Conservation (phyloP, 352 stramenopile genomes). For the Globisporangium nagaii region DNA sequence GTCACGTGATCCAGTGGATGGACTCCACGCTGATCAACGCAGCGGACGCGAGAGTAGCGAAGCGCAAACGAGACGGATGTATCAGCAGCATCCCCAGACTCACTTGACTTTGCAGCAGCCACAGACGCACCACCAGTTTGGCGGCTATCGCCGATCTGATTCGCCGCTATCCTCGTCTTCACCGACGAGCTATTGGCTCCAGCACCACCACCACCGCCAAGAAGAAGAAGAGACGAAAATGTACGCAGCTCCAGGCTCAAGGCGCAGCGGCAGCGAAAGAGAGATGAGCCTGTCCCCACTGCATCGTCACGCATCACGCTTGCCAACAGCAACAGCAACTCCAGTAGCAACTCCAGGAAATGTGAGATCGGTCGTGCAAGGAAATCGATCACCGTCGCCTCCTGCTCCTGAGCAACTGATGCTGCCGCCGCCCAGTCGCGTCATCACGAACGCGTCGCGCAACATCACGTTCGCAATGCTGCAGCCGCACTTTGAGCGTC, state of each 20-base stretch:
- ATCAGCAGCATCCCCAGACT: not conserved
- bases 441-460: slow-evolving; percentile 37
- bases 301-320: not conserved
- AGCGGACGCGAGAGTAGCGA: not conserved
- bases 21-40: not conserved
- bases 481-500: slow-evolving; percentile 50
- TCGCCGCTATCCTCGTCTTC: not conserved
- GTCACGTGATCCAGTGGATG: too few species aligned
- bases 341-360: not conserved
- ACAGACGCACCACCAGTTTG: not conserved
- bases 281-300: not conserved
- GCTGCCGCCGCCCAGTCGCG: slow-evolving; percentile 9
- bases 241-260: not conserved
- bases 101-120: too few species aligned
- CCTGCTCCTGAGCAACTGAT: not conserved
- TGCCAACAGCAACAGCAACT: not conserved
- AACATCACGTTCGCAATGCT: slow-evolving; percentile 56
- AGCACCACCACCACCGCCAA: not conserved
- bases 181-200: not conserved
- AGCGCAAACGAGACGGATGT: not conserved
- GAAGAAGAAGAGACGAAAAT: slow-evolving; percentile 5
- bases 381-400: not conserved
- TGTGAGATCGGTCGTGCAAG: too few species aligned
- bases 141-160: not conserved
- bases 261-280: not conserved